Evolutionary conservation across 371 early-diverging fungal species (phyloP).

Genomic region (Globomyces sp.): DNA sequence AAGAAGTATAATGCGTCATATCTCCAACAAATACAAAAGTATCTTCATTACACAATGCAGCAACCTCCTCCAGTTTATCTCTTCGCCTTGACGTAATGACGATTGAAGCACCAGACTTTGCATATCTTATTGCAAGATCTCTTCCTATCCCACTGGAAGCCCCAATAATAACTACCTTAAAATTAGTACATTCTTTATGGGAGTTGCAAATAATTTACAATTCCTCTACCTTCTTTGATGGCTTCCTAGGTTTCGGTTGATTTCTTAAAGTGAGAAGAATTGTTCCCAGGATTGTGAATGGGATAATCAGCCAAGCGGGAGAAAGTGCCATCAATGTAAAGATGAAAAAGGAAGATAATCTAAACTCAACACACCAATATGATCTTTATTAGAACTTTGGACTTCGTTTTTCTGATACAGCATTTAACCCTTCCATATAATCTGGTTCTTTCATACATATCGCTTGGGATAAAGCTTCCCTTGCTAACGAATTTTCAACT

Average conservation of each 20-base stretch:
- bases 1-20: constrained; percentile 23
- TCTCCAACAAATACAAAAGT: constrained; percentile 28
- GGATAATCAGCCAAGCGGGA: no score
- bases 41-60: constrained; percentile 46
- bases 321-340: no score
- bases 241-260: no score
- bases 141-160: constrained; percentile 81
- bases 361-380: no score
- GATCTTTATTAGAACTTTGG: constrained; percentile 2
- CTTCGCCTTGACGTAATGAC: constrained; percentile 68
- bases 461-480: constrained; percentile 41
- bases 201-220: no score
- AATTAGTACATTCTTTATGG: no score
- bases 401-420: constrained; percentile 10
- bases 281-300: no score
- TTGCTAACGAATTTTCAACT: constrained; percentile 33
- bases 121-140: constrained; percentile 68
- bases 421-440: constrained; percentile 17
- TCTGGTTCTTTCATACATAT: constrained; percentile 10
- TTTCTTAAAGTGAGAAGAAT: no score
- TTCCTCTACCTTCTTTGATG: no score
- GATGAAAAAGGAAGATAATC: no score
- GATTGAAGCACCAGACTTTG: constrained; percentile 64
- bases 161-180: constrained; percentile 61
- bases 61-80: constrained; percentile 49